Evolutionary conservation across 1,284 basidiomycete genomes (phyloP).

Genomic region (Neonothopanus nambi): DNA sequence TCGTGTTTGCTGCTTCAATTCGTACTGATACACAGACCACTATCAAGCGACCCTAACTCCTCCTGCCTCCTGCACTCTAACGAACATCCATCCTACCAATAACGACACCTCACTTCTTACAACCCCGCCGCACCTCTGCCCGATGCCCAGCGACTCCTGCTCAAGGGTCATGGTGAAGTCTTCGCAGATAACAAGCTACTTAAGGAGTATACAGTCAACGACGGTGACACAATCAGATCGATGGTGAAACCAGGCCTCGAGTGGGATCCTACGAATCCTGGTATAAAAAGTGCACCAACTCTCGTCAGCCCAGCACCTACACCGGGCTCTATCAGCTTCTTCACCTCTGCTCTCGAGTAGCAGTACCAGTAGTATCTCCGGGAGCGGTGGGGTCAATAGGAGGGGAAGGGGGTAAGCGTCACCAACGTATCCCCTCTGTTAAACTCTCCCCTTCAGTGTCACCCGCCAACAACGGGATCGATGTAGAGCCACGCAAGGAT

Average conservation of each 20-base stretch:
- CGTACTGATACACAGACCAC: no score
- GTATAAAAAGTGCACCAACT: no score
- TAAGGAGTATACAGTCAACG: constrained; percentile 82
- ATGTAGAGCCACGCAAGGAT: constrained; percentile 48
- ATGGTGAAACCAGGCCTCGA: constrained; percentile 81
- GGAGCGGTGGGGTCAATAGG: background rate
- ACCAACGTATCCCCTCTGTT: constrained; percentile 70
- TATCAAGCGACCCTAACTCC: no score
- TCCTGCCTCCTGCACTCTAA: constrained; percentile 71
- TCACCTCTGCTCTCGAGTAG: background rate
- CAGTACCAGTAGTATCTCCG: background rate
- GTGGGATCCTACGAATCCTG: no score
- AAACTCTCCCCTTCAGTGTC: constrained; percentile 75
- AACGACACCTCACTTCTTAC: constrained; percentile 42
- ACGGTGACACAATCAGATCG: constrained; percentile 80
- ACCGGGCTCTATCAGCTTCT: background rate
- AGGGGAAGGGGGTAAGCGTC: constrained; percentile 28
- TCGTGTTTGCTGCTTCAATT: no score
- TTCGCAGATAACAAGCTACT: constrained; percentile 84
- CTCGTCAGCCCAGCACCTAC: no score
- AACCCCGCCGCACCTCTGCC: constrained; percentile 67
- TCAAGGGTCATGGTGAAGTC: constrained; percentile 93
- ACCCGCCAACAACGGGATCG: constrained; percentile 18
- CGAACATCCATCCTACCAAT: constrained; percentile 68
- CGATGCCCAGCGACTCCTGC: constrained; percentile 77